Base-by-base conservation (phyloP, 2,329 filamentous ascomycete genomes). In the Fusarium tjaetaba region DNA sequence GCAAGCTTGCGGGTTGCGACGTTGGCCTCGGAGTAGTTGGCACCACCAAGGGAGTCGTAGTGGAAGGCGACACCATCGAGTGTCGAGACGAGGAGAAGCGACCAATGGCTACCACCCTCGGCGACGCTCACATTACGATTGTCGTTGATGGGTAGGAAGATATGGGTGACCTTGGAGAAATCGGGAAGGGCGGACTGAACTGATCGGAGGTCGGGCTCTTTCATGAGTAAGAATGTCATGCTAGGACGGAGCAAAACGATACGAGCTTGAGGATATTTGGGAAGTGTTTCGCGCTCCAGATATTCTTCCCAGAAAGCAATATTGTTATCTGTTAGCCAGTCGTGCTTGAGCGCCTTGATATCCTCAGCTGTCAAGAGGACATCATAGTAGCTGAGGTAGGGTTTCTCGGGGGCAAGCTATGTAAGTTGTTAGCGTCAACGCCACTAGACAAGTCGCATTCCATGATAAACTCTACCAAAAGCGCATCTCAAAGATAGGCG, bases 301-400 rank as follows among this genome's bases (percentile, higher is more conserved):
- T 91, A 97, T 88, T 98, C 96, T 88, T 98, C 94, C 96, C 96
- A 99, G 81, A 99, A 98, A 57, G 94, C 92, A 75, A 99, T 98
- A 77, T 95, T 95, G 85, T 97, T 98, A 82, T 99, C 96, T 48
- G 96, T 98, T 59, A 99, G 87, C 96, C 96, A 99, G 86, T 98
- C 96, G 82, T 93, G 88, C 83, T 93, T 94, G 66, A 99, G 89
- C 22, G 93, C 92, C 81, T 95, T 93, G 76, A 98, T 90, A 82
- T 99, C 96, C 81, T 96, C 94, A 80, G 92, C 90, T 57, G 94
- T 97, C 76, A 98, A 74, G 55, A 80, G 76, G n/a, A 83, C 81
- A 68, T 84, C 84, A 75, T 84, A 83, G 70, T 85, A 84, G 71
- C 81, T 83, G 49, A 84, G 80, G 64, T 83, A 83, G 11, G 81